Conservation (phyloP, 805 yeast species). For the Candida pseudoglaebosa region DNA sequence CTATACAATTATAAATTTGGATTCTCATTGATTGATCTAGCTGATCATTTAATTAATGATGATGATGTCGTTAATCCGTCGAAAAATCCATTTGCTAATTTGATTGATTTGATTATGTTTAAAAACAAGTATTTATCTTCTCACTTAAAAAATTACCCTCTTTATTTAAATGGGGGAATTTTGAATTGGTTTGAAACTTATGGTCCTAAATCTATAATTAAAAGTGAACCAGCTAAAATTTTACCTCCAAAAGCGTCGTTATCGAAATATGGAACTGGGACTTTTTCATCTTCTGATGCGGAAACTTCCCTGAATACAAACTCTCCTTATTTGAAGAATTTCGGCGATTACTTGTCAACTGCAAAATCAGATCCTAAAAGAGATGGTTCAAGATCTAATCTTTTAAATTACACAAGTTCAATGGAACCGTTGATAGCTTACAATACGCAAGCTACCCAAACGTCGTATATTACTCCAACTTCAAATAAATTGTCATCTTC, state of each 20-base stretch:
- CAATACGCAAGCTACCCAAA: not conserved
- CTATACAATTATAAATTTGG: conserved; percentile 53
- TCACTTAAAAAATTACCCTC: conserved; percentile 27
- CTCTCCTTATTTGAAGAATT: conserved; percentile 26
- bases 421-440: not conserved
- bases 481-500: not conserved
- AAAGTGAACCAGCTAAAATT: conserved; percentile 10
- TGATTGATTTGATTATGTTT: conserved; percentile 35
- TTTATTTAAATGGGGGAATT: conserved; percentile 36
- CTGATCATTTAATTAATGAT: conserved; percentile 27
- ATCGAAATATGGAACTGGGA: conserved; percentile 12
- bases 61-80: conserved; percentile 37
- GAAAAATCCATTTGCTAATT: conserved; percentile 53
- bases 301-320: conserved; percentile 7
- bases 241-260: conserved; percentile 19
- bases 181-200: conserved; percentile 26
- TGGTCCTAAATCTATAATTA: conserved; percentile 23
- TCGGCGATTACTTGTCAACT: conserved; percentile 26
- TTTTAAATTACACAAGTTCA: not conserved
- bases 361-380: conserved; percentile 16
- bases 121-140: conserved; percentile 32
- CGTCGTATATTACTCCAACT: not conserved
- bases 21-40: conserved; percentile 26
- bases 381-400: not conserved
- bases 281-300: not conserved